Base-by-base conservation (phyloP, 495 filamentous ascomycete genomes). In the Amorphotheca resinae region DNA sequence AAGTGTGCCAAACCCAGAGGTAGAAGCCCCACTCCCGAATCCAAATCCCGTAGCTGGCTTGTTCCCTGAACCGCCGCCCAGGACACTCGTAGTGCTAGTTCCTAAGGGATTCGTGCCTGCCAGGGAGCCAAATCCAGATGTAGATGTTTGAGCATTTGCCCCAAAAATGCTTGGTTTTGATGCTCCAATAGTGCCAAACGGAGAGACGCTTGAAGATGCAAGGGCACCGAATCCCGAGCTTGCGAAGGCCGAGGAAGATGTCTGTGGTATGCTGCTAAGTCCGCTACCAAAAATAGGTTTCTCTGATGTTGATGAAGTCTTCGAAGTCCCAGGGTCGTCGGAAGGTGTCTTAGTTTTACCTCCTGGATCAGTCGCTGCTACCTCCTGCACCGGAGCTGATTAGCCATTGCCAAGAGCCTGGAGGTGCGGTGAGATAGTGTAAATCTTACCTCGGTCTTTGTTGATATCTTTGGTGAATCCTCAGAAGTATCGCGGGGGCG, bases 141-240 rank as follows among this genome's bases (percentile, higher is more conserved):
- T 14, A 21, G 42, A 22, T n/a, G 45, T 14, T 25, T 49, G 40
- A 11, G 38, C 23, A 21, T 37, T 34, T 12, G 38, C 45, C 21
- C 51, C 49, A 44, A 64, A 65, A 25, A 69, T 38, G 45, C 61
- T 60, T 39, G 58, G 59, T 58, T 70, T 53, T 23, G 61, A 51
- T 26, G 45, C 56, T 26, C 49, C 53, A 39, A 68, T 38, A 6
- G 58, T 52, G 18, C 63, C 68, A 50, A 72, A 70, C n/a, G 63
- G 61, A 16, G 75, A 77, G 11, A 65, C 50, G 22, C 63, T 57
- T 7, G 69, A 64, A 21, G 45, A 50, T 18, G 71, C 63, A 11
- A 77, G 65, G 34, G 70, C 65, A 8, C 63, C 62, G 48, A 76
- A 75, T 0, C 59, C 67, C 2, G 72, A 75, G 16, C 50, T 58